Evolutionary conservation across 2,329 filamentous ascomycete species (phyloP).

Genomic region (Fusarium penzigii): DNA sequence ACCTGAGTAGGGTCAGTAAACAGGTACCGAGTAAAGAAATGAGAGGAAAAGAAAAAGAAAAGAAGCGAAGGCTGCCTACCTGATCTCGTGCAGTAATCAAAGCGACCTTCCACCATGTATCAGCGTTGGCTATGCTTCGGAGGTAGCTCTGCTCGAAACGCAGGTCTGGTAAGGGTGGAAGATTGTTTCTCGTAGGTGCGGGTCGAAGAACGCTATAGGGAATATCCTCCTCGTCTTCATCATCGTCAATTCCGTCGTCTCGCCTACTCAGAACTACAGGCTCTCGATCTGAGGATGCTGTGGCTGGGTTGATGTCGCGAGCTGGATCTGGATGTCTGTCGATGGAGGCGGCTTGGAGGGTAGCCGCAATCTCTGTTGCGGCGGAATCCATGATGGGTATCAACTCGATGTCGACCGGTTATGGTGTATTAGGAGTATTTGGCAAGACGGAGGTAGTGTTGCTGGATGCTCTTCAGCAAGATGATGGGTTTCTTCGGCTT

Average conservation of each 20-base stretch:
- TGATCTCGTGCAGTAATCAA: slow-evolving; percentile 90
- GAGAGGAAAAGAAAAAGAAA: neutral
- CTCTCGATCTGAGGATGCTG: slow-evolving; percentile 63
- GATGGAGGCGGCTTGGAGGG: slow-evolving; percentile 79
- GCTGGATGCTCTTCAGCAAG: neutral
- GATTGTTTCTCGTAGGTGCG: slow-evolving; percentile 45
- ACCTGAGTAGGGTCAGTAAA: slow-evolving; percentile 51
- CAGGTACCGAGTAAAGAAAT: neutral
- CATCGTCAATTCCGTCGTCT: slow-evolving; percentile 40
- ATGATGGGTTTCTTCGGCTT: neutral
- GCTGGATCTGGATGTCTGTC: slow-evolving; percentile 68
- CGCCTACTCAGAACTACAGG: slow-evolving; percentile 28
- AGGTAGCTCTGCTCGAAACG: slow-evolving; percentile 98
- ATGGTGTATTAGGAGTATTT: neutral
- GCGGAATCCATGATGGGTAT: slow-evolving; percentile 50
- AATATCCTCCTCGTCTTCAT: slow-evolving; percentile 63
- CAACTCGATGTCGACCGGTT: neutral
- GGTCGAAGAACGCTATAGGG: slow-evolving; percentile 66
- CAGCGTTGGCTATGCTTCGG: slow-evolving; percentile 78
- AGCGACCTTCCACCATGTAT: slow-evolving; percentile 75
- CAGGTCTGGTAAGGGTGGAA: slow-evolving; percentile 78
- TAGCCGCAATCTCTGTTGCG: slow-evolving; percentile 71
- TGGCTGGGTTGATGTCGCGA: slow-evolving; percentile 81
- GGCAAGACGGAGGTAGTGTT: neutral
- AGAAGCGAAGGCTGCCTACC: slow-evolving; percentile 48